Evolutionary conservation across 208 protist genomes (phyloP).

Genomic region (Polymyxa betae): DNA sequence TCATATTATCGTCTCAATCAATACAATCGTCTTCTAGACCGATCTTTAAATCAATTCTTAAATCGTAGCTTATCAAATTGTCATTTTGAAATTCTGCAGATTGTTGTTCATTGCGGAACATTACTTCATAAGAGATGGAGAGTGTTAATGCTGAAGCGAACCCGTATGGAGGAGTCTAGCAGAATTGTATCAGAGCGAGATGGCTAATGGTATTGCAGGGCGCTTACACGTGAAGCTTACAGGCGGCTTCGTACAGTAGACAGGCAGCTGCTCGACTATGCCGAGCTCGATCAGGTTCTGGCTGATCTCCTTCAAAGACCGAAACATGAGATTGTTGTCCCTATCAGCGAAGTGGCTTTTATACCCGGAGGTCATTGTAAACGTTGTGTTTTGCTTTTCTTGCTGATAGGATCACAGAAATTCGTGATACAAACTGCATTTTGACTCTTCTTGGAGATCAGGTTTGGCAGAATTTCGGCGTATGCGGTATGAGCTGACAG

Average conservation of each 20-base stretch:
- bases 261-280: not conserved
- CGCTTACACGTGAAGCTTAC: not conserved
- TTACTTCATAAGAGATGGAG: too few species aligned
- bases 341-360: not conserved
- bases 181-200: too few species aligned
- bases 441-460: not conserved
- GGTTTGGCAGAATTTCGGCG: not conserved
- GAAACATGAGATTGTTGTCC: not conserved
- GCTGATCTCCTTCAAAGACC: not conserved
- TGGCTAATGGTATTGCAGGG: too few species aligned
- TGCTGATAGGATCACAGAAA: not conserved
- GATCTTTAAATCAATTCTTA: too few species aligned
- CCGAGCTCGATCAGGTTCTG: not conserved
- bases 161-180: too few species aligned
- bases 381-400: not conserved
- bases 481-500: not conserved
- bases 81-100: too few species aligned
- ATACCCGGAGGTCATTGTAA: not conserved
- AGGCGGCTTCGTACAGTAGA: not conserved
- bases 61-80: too few species aligned
- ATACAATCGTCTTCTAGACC: too few species aligned
- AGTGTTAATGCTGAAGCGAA: too few species aligned
- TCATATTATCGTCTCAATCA: not conserved
- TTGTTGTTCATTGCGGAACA: too few species aligned
- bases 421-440: constrained; percentile 5